Evolutionary conservation across 2,329 filamentous ascomycete species (phyloP).

Genomic region (Claviceps cyperi): DNA sequence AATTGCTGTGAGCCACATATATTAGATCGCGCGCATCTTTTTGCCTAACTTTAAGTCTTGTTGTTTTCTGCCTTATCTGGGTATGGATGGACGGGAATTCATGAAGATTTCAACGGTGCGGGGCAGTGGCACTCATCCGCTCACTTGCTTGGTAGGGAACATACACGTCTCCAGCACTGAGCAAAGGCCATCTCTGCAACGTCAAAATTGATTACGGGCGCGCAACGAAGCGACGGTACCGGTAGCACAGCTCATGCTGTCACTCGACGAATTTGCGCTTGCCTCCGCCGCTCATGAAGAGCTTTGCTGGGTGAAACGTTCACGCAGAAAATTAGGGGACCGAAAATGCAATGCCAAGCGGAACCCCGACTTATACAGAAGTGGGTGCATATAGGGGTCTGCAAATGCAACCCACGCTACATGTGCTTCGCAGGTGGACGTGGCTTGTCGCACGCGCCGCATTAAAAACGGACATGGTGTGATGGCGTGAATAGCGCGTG

Average conservation of each 20-base stretch:
- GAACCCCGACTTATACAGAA: too few species aligned
- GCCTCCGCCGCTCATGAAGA: too few species aligned
- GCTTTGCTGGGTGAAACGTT: too few species aligned
- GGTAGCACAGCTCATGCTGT: too few species aligned
- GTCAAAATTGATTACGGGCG: too few species aligned
- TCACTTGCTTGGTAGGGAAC: neutral
- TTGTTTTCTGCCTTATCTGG: neutral
- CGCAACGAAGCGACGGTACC: too few species aligned
- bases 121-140: neutral
- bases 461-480: conserved; percentile 4
- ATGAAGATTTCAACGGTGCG: neutral
- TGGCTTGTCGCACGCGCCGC: neutral
- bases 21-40: neutral
- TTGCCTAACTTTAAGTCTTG: neutral
- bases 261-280: too few species aligned
- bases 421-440: neutral
- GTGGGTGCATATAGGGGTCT: neutral
- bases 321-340: too few species aligned
- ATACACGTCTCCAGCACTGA: neutral
- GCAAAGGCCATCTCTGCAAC: neutral
- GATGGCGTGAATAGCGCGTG: neutral
- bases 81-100: neutral
- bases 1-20: too few species aligned
- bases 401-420: neutral
- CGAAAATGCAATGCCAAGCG: neutral